Evolutionary conservation across 2,329 filamentous ascomycete genomes (phyloP), one percentile per base, ranked within the genome.

Genomic region (Hortaea werneckii): DNA sequence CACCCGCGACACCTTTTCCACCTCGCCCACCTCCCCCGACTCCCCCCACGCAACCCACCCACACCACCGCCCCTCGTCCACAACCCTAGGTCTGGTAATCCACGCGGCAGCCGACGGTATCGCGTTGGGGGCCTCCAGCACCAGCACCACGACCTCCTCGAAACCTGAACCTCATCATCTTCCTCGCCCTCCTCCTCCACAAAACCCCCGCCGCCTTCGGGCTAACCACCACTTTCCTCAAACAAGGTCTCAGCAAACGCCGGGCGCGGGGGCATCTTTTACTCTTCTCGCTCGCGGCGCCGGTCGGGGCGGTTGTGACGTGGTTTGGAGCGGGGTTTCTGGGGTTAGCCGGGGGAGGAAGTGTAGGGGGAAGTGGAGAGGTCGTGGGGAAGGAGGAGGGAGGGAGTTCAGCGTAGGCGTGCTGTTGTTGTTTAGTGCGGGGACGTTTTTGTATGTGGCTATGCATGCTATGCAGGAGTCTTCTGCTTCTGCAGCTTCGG

Each of bases 371-470:
- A 20, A 20, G 20, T 20, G 20, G 20, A 20, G 20, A 20, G 20
- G 20, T 20, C 20, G 68, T 72, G 37, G 74, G 73, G 44, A 78
- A 82, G 43, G 76, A 79, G 29, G 47, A 53, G 73, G 74, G 13
- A 80, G 85, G 46, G 79, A 82, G 57, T 95, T 87, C 81, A 89
- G 86, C 72, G 96, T 90, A 0, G 92, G 92, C 26, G 87, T 95
- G 74, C 70, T 96, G 38, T 71, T 98, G 6, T 71, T 96, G n/a
- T 98, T 98, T 63, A 95, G 87, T 0, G 92, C 85, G 0, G 92
- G 92, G 11, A 98, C 92, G 0, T 98, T 98, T 62, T 67, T 98
- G 83, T 95, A 96, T 60, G 92, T 98, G 38, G 92, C 92, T 1
- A 95, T 96, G 89, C 92, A 98, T 62, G 88, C 89, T 1, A 95